A percentile compares a stretch with the other conserved stretches of the same genome.
Conservation (phyloP, 2,329 filamentous ascomycete species). For the Aspergillus pseudonomiae region DNA sequence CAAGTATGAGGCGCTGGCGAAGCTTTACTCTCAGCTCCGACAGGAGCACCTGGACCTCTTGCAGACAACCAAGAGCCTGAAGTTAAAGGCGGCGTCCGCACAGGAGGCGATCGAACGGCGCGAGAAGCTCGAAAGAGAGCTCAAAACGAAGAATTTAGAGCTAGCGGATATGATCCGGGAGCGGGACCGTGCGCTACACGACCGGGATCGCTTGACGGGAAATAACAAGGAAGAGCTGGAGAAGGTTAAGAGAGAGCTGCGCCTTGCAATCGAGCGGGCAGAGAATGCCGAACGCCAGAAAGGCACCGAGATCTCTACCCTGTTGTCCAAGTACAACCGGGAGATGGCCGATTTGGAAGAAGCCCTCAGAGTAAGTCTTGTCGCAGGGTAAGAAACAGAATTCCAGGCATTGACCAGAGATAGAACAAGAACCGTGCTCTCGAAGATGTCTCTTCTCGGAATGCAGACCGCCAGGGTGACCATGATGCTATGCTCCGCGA, state of each 20-base stretch:
- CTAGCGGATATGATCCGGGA: constrained; percentile 98
- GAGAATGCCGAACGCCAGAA: constrained; percentile 93
- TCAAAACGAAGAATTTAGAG: constrained; percentile 99
- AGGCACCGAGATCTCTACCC: constrained; percentile 89
- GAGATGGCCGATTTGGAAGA: constrained; percentile 98
- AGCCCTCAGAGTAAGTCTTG: constrained; percentile 62
- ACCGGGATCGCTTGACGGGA: constrained; percentile 84
- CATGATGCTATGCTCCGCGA: constrained; percentile 83
- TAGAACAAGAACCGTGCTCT: constrained; percentile 84
- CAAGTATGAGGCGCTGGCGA: constrained; percentile 95
- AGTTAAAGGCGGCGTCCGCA: constrained; percentile 93
- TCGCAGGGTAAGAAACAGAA: background rate
- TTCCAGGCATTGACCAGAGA: constrained; percentile 14
- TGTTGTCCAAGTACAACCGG: constrained; percentile 94
- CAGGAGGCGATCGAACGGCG: constrained; percentile 94
- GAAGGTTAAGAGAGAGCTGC: constrained; percentile 89
- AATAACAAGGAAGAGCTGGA: constrained; percentile 91
- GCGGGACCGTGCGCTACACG: constrained; percentile 87
- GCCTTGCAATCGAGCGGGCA: constrained; percentile 85
- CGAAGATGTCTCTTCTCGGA: constrained; percentile 78
- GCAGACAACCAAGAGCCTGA: constrained; percentile 93
- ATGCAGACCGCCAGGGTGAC: constrained; percentile 80
- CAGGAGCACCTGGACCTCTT: constrained; percentile 93
- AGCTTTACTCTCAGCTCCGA: constrained; percentile 93
- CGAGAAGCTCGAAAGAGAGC: constrained; percentile 93